Conservation (phyloP, 2,329 filamentous ascomycete genomes). For the Gnomoniopsis smithogilvyi region DNA sequence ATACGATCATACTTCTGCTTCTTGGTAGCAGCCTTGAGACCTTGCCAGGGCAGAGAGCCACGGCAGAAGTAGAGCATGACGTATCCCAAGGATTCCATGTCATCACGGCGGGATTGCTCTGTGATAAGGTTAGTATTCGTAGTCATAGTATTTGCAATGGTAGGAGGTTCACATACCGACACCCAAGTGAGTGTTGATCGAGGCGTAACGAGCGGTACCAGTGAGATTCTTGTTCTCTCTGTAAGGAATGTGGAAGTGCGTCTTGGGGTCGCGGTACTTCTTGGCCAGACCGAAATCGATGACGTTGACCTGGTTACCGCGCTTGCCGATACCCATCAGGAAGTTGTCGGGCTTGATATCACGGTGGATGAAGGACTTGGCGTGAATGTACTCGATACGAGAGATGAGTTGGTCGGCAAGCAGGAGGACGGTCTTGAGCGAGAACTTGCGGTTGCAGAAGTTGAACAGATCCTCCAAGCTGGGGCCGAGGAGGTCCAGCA, state of each 20-base stretch:
- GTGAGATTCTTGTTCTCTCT: slow-evolving; percentile 99
- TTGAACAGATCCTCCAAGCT: slow-evolving; percentile 98
- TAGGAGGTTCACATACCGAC: slow-evolving; percentile 61
- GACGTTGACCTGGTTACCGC: slow-evolving; percentile 98
- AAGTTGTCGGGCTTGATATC: slow-evolving; percentile 99
- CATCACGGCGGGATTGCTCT: slow-evolving; percentile 98
- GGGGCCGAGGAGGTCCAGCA: slow-evolving; percentile 92
- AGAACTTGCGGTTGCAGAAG: slow-evolving; percentile 99
- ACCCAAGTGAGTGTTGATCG: slow-evolving; percentile 97
- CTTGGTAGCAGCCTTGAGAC: slow-evolving; percentile 96
- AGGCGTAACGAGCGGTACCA: slow-evolving; percentile 95
- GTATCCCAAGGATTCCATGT: slow-evolving; percentile 98
- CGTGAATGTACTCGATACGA: slow-evolving; percentile 98
- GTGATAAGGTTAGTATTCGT: slow-evolving; percentile 26
- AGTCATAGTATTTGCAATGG: neutral
- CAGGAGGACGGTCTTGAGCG: slow-evolving; percentile 94
- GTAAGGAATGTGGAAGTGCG: slow-evolving; percentile 99
- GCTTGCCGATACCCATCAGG: slow-evolving; percentile 98
- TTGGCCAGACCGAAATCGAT: slow-evolving; percentile 99
- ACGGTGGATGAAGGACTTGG: slow-evolving; percentile 99
- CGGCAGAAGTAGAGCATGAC: slow-evolving; percentile 99
- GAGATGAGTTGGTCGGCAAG: slow-evolving; percentile 98
- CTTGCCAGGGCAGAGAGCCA: slow-evolving; percentile 97
- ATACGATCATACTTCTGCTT: slow-evolving; percentile 99
- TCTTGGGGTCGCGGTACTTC: slow-evolving; percentile 99